Evolutionary conservation across 2,329 filamentous ascomycete genomes (phyloP).

Genomic region (Sphaerulina vaccinii): DNA sequence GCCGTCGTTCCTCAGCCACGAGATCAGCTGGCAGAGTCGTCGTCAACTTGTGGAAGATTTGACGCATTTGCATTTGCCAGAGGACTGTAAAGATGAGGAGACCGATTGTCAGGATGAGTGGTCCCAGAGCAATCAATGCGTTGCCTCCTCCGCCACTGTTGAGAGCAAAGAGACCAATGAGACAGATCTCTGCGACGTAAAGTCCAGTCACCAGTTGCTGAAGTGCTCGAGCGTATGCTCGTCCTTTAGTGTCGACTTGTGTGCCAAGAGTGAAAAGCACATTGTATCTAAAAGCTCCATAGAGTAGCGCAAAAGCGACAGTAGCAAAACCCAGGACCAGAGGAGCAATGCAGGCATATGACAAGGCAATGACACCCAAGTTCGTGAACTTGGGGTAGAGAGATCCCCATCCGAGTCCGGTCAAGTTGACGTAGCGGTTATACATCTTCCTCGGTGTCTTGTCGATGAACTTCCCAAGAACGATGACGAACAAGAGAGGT

Average conservation of each 20-base stretch:
- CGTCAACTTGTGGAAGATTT: constrained; percentile 34
- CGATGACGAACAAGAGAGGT: constrained; percentile 31
- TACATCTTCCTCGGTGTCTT: constrained; percentile 48
- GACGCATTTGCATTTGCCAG: constrained; percentile 41
- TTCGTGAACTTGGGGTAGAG: constrained; percentile 46
- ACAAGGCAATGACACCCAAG: constrained; percentile 43
- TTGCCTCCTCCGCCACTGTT: constrained; percentile 35
- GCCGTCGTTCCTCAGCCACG: too few species aligned
- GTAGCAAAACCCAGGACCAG: constrained; percentile 46
- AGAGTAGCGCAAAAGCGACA: constrained; percentile 45
- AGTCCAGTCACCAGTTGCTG: constrained; percentile 47
- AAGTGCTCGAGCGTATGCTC: constrained; percentile 44
- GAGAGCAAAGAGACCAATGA: constrained; percentile 49
- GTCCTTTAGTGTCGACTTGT: constrained; percentile 45
- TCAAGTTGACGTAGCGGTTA: constrained; percentile 43
- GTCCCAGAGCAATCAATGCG: constrained; percentile 38
- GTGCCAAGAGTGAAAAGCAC: constrained; percentile 49
- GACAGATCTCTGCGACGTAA: constrained; percentile 47
- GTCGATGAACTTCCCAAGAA: constrained; percentile 35
- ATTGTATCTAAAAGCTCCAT: constrained; percentile 50
- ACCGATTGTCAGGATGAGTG: constrained; percentile 43
- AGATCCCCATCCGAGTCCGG: constrained; percentile 44
- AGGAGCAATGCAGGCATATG: constrained; percentile 49
- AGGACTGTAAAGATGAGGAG: constrained; percentile 42
- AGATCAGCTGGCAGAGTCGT: too few species aligned